These are phyloP conservation scores for Trichophyton benhamiae DNA, from an alignment of 2,329 filamentous ascomycete species.

Conservation along the genomic window DNA sequence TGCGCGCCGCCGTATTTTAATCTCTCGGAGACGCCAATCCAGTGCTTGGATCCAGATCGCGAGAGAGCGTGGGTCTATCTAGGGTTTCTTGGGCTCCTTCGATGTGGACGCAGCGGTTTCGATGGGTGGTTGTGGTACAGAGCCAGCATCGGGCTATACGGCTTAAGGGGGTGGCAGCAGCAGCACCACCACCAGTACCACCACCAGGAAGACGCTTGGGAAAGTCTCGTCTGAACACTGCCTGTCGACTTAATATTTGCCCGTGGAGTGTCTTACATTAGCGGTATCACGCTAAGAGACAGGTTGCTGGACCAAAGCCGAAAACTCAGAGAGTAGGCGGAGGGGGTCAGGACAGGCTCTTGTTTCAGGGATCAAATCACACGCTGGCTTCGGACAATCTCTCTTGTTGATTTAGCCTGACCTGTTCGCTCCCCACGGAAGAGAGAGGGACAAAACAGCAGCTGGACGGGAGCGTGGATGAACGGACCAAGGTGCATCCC, in stretches of 20 bases:
- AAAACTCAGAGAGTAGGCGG: not conserved
- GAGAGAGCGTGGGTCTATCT: not conserved
- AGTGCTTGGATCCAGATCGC: conserved; percentile 1
- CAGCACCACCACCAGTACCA: not conserved
- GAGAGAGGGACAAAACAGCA: not conserved
- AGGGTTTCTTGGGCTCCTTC: not conserved
- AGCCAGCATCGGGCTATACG: not conserved
- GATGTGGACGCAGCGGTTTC: not conserved
- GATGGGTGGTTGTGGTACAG: not conserved
- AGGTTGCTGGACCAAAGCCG: not conserved
- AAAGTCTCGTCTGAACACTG: not conserved
- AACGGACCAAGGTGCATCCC: conserved; percentile 3
- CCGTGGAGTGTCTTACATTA: conserved; percentile 4
- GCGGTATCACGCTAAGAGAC: not conserved
- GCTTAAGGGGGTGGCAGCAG: not conserved
- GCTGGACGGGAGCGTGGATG: not conserved
- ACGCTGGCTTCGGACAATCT: not conserved
- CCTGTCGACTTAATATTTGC: not conserved
- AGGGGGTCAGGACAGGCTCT: not conserved
- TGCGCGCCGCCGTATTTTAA: not conserved
- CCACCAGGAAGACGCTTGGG: not conserved
- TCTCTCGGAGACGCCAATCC: not conserved
- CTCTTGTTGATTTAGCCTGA: not conserved
- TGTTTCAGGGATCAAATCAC: conserved; percentile 1
- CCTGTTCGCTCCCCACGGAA: not conserved